phyloP scores from a whole-genome alignment of 441 rosid genomes.

The Croton laevigatus region DNA sequence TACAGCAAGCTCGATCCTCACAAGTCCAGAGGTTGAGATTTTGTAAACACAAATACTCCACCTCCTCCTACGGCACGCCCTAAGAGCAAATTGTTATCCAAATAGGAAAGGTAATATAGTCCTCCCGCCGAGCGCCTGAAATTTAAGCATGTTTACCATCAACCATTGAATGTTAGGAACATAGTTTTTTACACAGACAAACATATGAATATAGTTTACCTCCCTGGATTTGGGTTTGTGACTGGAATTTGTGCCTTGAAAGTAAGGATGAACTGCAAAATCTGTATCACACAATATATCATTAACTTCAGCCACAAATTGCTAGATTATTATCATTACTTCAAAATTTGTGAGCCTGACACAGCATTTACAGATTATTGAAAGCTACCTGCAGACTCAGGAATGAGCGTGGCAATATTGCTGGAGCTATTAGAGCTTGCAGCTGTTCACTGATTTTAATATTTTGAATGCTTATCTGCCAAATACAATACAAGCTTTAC shows the following conservation, averaged over 20 bases:
- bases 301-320: background rate
- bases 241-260: constrained; percentile 78
- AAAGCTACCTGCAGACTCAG: constrained; percentile 64
- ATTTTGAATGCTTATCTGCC: constrained; percentile 73
- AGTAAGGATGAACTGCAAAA: constrained; percentile 73
- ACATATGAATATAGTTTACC: constrained; percentile 35
- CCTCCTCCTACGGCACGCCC: constrained; percentile 95
- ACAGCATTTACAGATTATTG: background rate
- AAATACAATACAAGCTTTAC: constrained; percentile 18
- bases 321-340: background rate
- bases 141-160: constrained; percentile 23
- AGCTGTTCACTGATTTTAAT: constrained; percentile 72
- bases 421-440: constrained; percentile 88
- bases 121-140: constrained; percentile 83
- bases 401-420: constrained; percentile 76
- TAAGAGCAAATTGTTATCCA: constrained; percentile 75
- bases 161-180: constrained; percentile 1
- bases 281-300: constrained; percentile 36
- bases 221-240: constrained; percentile 48
- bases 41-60: constrained; percentile 83
- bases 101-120: constrained; percentile 80
- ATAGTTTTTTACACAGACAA: background rate
- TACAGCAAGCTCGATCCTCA: constrained; percentile 28
- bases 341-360: background rate
- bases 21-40: constrained; percentile 66